Percentiles rank a stretch among this genome's conserved stretches.
phyloP scores from a whole-genome alignment of 164 flowering plant species.

The Platanus orientalis region DNA sequence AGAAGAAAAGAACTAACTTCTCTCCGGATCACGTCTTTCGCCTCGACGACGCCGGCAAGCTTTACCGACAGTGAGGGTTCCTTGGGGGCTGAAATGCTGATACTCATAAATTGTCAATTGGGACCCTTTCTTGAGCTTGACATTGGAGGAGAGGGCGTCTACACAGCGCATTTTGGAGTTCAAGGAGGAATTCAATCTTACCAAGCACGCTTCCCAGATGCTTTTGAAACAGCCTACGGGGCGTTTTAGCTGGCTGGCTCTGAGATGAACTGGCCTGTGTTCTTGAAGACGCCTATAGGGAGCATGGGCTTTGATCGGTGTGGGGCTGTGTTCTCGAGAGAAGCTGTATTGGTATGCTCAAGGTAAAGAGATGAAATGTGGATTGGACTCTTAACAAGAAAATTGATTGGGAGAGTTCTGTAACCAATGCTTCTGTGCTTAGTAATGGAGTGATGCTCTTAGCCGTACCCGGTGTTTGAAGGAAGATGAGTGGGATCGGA shows the following conservation, averaged over 20 bases:
- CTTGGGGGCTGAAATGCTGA: slow-evolving; percentile 71
- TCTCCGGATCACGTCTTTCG: slow-evolving; percentile 59
- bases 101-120: slow-evolving; percentile 74
- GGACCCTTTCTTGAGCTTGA: slow-evolving; percentile 74
- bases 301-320: slow-evolving; percentile 53
- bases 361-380: too few species aligned
- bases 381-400: too few species aligned
- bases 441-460: too few species aligned
- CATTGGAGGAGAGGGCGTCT: slow-evolving; percentile 69
- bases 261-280: slow-evolving; percentile 68
- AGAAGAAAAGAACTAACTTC: slow-evolving; percentile 48
- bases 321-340: slow-evolving; percentile 56
- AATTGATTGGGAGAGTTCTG: too few species aligned
- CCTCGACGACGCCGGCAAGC: slow-evolving; percentile 76
- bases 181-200: slow-evolving; percentile 64
- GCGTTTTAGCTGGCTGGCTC: slow-evolving; percentile 69
- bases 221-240: slow-evolving; percentile 72
- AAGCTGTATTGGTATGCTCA: too few species aligned
- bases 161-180: slow-evolving; percentile 72
- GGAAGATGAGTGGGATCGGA: too few species aligned
- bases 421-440: too few species aligned
- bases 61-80: slow-evolving; percentile 69
- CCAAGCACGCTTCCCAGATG: slow-evolving; percentile 69
- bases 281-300: slow-evolving; percentile 65
- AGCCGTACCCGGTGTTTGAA: too few species aligned